Percentiles rank a stretch among this genome's conserved stretches.
Evolutionary conservation across 2,329 filamentous ascomycete species (phyloP).

Genomic region (Orbilia javanica): DNA sequence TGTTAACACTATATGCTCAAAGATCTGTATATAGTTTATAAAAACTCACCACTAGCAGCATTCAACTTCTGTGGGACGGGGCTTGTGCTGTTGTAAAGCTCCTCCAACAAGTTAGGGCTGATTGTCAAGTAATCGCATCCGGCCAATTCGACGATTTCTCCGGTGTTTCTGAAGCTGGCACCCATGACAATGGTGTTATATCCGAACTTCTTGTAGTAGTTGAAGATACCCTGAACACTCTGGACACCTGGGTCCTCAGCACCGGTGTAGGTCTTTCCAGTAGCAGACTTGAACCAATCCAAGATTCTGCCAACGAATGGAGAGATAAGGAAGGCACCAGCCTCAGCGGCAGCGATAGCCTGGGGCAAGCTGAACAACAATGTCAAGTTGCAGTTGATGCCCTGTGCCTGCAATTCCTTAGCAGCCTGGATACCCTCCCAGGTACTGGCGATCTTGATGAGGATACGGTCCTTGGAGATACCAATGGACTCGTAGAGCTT

Average conservation of each 20-base stretch:
- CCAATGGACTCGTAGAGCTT: conserved; percentile 96
- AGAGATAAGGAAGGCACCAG: conserved; percentile 95
- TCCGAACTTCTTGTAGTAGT: conserved; percentile 99
- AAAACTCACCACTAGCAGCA: conserved; percentile 69
- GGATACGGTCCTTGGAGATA: conserved; percentile 90
- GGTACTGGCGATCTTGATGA: conserved; percentile 99
- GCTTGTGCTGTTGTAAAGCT: conserved; percentile 86
- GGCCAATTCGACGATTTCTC: conserved; percentile 97
- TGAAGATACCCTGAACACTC: conserved; percentile 93
- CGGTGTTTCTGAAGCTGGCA: conserved; percentile 94
- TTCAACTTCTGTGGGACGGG: conserved; percentile 93
- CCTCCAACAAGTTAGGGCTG: conserved; percentile 94
- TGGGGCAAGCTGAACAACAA: conserved; percentile 97
- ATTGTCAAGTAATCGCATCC: conserved; percentile 99
- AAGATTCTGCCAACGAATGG: conserved; percentile 99
- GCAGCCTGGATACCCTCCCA: conserved; percentile 99
- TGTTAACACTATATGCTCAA: conserved; percentile 3
- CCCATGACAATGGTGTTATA: conserved; percentile 99
- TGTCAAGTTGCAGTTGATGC: conserved; percentile 98
- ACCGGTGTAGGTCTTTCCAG: conserved; percentile 91
- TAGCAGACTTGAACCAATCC: conserved; percentile 98
- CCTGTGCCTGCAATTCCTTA: conserved; percentile 93
- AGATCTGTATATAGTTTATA: background rate
- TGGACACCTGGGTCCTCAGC: conserved; percentile 95
- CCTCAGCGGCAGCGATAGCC: conserved; percentile 96